These are phyloP conservation scores for Kernera saxatilis DNA, from an alignment of 345 rosid species.

Conservation along the genomic window DNA sequence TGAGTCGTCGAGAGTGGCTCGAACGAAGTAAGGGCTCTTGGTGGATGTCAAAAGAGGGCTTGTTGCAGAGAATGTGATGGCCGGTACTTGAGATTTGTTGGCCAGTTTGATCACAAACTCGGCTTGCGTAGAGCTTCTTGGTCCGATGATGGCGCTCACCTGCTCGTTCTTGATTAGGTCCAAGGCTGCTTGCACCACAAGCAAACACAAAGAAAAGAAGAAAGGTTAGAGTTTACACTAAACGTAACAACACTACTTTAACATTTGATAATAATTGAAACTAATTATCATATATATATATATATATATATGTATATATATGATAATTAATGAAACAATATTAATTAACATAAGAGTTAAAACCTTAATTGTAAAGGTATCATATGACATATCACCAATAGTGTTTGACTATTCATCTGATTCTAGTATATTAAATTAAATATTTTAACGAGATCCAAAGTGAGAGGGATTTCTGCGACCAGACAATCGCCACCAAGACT, in stretches of 20 bases:
- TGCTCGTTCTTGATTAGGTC: slow-evolving; percentile 42
- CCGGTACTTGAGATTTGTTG: slow-evolving; percentile 43
- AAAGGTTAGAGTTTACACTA: no score
- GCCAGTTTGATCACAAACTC: slow-evolving; percentile 31
- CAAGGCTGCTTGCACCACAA: slow-evolving; percentile 34
- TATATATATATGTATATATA: no score
- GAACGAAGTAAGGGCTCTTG: slow-evolving; percentile 33
- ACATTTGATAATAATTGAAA: no score
- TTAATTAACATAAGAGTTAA: neutral
- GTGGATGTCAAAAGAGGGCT: slow-evolving; percentile 33
- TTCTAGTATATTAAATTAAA: no score
- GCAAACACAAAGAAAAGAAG: neutral
- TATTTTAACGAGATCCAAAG: neutral
- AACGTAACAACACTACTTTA: no score
- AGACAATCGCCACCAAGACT: neutral
- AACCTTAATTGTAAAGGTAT: neutral
- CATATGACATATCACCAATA: neutral
- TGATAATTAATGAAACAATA: neutral
- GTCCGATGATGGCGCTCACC: slow-evolving; percentile 56
- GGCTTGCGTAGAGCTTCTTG: slow-evolving; percentile 43
- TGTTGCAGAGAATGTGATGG: slow-evolving; percentile 41
- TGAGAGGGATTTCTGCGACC: neutral
- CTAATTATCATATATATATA: no score
- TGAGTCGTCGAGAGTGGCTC: slow-evolving; percentile 40
- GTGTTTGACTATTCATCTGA: no score